Conservation (phyloP, 331 rosid genomes). For the Arachis monticola region DNA sequence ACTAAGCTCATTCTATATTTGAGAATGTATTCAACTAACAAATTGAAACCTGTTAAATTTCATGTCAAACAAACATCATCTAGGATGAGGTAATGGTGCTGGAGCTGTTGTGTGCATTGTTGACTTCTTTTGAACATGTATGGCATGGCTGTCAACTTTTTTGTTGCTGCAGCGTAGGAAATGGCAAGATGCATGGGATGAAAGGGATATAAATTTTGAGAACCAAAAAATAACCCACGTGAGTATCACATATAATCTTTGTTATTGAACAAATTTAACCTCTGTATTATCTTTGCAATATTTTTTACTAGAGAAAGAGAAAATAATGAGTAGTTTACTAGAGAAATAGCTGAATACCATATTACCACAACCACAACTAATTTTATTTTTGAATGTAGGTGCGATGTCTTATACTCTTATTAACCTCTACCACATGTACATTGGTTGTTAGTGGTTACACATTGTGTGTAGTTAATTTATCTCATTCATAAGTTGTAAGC, state of each 20-base stretch:
- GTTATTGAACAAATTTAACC: background rate
- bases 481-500: too few species aligned
- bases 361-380: too few species aligned
- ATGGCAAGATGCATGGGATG: slow-evolving; percentile 94
- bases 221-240: slow-evolving; percentile 48
- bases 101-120: background rate
- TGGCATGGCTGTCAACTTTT: slow-evolving; percentile 25
- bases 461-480: too few species aligned
- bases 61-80: slow-evolving; percentile 68
- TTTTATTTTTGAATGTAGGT: too few species aligned
- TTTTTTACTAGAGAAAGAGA: background rate
- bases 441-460: too few species aligned
- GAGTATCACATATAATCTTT: slow-evolving; percentile 51
- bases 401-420: too few species aligned
- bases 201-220: slow-evolving; percentile 56
- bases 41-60: slow-evolving; percentile 36
- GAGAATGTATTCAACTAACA: background rate
- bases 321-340: too few species aligned
- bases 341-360: too few species aligned
- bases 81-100: slow-evolving; percentile 55
- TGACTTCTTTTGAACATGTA: background rate
- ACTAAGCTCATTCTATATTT: background rate
- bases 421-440: too few species aligned
- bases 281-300: slow-evolving; percentile 14
- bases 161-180: slow-evolving; percentile 62